Percentiles rank a stretch among this genome's conserved stretches.
Evolutionary conservation across 1,284 basidiomycete species (phyloP).

Genomic region (Polyporus tsugae): DNA sequence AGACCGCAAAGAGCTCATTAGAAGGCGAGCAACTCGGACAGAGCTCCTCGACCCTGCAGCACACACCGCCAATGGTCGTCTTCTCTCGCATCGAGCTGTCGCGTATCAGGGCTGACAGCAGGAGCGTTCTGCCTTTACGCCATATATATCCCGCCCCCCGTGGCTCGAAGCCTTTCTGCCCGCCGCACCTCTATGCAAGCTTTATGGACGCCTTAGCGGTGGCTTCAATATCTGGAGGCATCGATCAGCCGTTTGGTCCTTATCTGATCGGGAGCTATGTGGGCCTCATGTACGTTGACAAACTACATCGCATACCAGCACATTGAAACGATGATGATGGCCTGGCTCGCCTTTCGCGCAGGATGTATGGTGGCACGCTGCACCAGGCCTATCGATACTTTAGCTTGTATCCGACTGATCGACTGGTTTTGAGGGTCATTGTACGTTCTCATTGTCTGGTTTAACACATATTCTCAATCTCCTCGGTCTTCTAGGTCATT

Average conservation of each 20-base stretch:
- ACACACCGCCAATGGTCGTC: background rate
- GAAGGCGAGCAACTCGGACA: background rate
- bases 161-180: background rate
- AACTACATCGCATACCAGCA: background rate
- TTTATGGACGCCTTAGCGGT: background rate
- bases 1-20: background rate
- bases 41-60: background rate
- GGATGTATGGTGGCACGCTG: conserved; percentile 1
- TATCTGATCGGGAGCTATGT: conserved; percentile 7
- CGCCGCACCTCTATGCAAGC: background rate
- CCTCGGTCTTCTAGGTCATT: background rate
- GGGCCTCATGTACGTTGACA: background rate
- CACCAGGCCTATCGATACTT: conserved; percentile 6
- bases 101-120: conserved; percentile 2
- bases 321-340: background rate
- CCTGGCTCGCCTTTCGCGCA: background rate
- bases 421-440: conserved; percentile 1
- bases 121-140: background rate
- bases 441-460: background rate
- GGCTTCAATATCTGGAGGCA: conserved; percentile 1
- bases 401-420: background rate
- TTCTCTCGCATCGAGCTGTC: background rate
- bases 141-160: background rate
- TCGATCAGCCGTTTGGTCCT: conserved; percentile 3
- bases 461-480: background rate